Evolutionary conservation across 1,284 basidiomycete genomes (phyloP).

Genomic region (Leccinum subrobustum): DNA sequence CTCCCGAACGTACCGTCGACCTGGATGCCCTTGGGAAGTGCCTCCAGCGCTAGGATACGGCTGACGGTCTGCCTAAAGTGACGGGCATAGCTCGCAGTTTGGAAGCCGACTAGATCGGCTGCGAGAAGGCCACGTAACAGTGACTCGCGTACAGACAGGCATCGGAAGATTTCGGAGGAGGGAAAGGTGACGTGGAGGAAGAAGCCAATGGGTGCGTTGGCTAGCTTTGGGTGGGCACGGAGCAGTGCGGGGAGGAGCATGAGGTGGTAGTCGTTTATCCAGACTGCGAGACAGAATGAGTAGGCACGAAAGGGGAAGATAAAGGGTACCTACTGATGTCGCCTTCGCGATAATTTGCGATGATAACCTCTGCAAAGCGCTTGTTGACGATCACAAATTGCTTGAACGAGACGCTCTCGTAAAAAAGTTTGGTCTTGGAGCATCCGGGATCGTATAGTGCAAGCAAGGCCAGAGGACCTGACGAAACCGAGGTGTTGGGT

Average conservation of each 20-base stretch:
- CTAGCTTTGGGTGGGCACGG: conserved; percentile 45
- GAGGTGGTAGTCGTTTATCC: conserved; percentile 86
- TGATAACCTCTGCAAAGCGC: conserved; percentile 79
- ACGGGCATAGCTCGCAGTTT: conserved; percentile 78
- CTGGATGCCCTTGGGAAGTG: conserved; percentile 82
- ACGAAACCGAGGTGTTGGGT: background rate
- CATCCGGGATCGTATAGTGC: conserved; percentile 85
- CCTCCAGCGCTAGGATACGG: conserved; percentile 78
- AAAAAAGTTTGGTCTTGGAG: conserved; percentile 79
- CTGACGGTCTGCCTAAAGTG: conserved; percentile 84
- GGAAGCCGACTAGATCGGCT: conserved; percentile 76
- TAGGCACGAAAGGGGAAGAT: background rate
- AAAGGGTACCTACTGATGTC: conserved; percentile 57
- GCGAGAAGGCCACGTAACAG: conserved; percentile 76
- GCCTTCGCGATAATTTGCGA: conserved; percentile 71
- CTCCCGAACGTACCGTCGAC: conserved; percentile 36
- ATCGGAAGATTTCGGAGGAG: conserved; percentile 85
- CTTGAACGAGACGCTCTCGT: conserved; percentile 74
- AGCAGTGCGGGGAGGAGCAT: conserved; percentile 81
- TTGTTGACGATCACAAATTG: conserved; percentile 84
- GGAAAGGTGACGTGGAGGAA: conserved; percentile 91
- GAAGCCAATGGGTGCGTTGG: conserved; percentile 78
- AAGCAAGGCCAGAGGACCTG: conserved; percentile 85
- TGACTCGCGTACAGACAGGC: conserved; percentile 66
- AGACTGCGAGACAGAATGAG: conserved; percentile 40